A percentile compares a stretch with the other conserved stretches of the same genome.
These are phyloP conservation scores for Puccinia triticina DNA, from an alignment of 1,284 basidiomycete genomes.

Conservation along the genomic window DNA sequence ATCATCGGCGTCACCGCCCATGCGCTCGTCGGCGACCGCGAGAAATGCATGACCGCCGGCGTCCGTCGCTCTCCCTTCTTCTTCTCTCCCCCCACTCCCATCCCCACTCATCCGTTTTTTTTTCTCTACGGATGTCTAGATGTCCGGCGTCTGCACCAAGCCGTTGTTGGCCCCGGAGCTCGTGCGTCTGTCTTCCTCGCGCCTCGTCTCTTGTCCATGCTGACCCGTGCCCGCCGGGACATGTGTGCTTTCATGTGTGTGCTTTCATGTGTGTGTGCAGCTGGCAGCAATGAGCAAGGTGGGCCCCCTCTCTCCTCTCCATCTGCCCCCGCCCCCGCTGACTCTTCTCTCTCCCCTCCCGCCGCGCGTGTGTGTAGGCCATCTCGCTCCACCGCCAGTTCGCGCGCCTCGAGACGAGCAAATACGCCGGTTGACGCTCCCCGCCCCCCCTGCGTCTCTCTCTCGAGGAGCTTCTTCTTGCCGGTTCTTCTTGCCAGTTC, in stretches of 20 bases:
- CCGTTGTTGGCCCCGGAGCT: constrained; percentile 48
- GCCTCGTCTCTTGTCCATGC: not conserved
- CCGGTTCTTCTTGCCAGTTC: no score
- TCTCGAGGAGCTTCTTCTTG: not conserved
- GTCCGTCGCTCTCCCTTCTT: not conserved
- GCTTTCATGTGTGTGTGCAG: not conserved
- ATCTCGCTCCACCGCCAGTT: constrained; percentile 48
- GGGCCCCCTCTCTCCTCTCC: not conserved
- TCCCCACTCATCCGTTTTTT: not conserved
- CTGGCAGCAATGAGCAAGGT: constrained; percentile 50
- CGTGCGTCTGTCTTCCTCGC: constrained; percentile 7
- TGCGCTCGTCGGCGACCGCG: constrained; percentile 49
- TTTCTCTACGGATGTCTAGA: constrained; percentile 3
- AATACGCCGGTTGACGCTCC: not conserved
- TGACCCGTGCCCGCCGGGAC: not conserved
- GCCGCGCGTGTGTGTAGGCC: not conserved
- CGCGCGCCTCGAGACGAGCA: constrained; percentile 26
- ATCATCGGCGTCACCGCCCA: constrained; percentile 51
- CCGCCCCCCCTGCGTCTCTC: not conserved
- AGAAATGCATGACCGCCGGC: constrained; percentile 51
- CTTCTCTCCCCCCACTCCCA: not conserved
- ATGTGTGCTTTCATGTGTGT: not conserved
- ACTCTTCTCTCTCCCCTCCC: not conserved
- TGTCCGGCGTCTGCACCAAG: constrained; percentile 50
- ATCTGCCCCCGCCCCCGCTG: no score